phyloP scores from a whole-genome alignment of 768 basidiomycete species.

The Amanita pseudoporphyria region DNA sequence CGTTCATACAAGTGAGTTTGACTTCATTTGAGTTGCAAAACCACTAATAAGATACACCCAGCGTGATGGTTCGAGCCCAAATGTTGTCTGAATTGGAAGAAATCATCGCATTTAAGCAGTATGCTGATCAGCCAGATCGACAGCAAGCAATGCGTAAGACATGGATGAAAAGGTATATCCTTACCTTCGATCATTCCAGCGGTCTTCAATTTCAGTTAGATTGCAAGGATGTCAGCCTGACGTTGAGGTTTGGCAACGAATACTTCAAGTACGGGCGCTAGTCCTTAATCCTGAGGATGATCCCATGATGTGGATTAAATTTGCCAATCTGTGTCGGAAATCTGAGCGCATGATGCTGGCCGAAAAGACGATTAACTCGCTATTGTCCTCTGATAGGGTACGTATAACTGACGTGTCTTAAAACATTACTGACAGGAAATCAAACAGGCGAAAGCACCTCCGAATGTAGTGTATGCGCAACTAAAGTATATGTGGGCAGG shows the following conservation, averaged over 20 bases:
- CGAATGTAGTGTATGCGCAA: constrained; percentile 93
- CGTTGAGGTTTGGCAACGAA: constrained; percentile 98
- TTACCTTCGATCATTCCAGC: background rate
- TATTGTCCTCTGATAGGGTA: constrained; percentile 69
- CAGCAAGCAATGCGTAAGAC: constrained; percentile 86
- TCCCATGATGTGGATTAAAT: constrained; percentile 98
- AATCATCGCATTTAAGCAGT: constrained; percentile 92
- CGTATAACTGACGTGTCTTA: constrained; percentile 10
- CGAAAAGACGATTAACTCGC: constrained; percentile 92
- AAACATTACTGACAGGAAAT: constrained; percentile 27
- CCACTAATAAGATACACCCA: constrained; percentile 20
- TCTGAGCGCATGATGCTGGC: constrained; percentile 90
- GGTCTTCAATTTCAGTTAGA: constrained; percentile 27
- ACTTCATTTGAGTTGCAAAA: background rate
- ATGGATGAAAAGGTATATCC: constrained; percentile 86
- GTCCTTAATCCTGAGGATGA: constrained; percentile 92
- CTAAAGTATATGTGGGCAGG: constrained; percentile 94
- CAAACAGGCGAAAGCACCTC: constrained; percentile 69
- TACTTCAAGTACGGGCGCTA: constrained; percentile 90
- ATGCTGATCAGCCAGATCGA: constrained; percentile 89
- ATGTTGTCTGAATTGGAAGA: constrained; percentile 98
- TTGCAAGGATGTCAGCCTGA: constrained; percentile 95
- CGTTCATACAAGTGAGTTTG: constrained; percentile 82
- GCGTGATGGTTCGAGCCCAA: constrained; percentile 94
- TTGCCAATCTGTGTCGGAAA: constrained; percentile 95